Evolutionary conservation across 257 asterid species (phyloP), one percentile per base, ranked within the genome.

Genomic region (Galeopsis tetrahit): DNA sequence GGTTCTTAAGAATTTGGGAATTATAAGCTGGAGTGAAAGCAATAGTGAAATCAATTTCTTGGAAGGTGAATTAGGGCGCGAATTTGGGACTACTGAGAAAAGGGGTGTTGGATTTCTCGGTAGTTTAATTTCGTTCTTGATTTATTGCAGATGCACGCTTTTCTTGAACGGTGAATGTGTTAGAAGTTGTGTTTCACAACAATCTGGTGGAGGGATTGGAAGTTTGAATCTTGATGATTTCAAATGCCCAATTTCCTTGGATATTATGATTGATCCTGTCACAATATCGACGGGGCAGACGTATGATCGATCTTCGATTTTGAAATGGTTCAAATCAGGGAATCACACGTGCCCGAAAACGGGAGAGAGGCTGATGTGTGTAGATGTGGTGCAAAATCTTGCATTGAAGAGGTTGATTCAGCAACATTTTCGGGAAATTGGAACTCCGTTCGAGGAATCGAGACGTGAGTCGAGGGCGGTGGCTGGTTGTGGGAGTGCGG

Each of bases 261-360:
- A 93, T 36, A 62, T 89, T 77, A 93, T 93, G 97, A 44, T 66
- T 5, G 95, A 93, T 80, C 98, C 98, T 3, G 96, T 91, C 10
- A 85, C 95, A 4, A 53, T 91, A 31, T 78, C 92, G 0, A 82
- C 96, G 0, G 98, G 98, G 36, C 97, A 91, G 70, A 91, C 98
- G 0, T 93, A 91, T 38, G 97, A 91, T 44, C 82, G 93, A 17
- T 42, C 85, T 15, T 93, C 98, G 1, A 93, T 93, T 66, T 13
- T 74, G 42, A 85, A 77, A 77, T 93, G 98, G 98, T 86, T 91
- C 73, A 42, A 48, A 3, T 78, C 88, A n/a, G 97, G 97, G 2
- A 89, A 91, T 67, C 85, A 77, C 46, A 91, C 88, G 5, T 93
- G 97, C 62, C 98, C 98, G 6, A 88, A 77, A 62, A 93, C 97